Conservation (phyloP, 345 rosid species). For the Ceriops tagal region DNA sequence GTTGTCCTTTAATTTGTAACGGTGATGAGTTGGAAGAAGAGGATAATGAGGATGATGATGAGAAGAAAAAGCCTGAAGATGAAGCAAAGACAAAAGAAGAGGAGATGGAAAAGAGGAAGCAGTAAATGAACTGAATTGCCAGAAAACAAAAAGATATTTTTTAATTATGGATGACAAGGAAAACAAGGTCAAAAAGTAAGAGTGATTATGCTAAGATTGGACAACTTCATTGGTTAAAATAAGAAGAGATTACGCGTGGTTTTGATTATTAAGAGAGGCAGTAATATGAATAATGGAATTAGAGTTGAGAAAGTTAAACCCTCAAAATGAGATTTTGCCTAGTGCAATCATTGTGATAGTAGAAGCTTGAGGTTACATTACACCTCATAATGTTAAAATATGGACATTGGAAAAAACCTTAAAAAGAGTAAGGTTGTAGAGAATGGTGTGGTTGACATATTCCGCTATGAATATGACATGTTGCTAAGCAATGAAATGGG, state of each 20-base stretch:
- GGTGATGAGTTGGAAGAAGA: conserved; percentile 32
- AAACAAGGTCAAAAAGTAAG: background rate
- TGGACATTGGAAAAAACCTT: background rate
- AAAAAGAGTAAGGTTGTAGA: background rate
- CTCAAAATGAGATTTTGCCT: conserved; percentile 15
- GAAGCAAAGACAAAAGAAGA: background rate
- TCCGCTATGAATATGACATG: conserved; percentile 25
- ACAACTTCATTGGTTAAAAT: background rate
- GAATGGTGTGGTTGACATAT: conserved; percentile 12
- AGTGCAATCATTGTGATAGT: conserved; percentile 37
- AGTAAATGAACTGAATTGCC: background rate
- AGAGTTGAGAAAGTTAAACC: background rate
- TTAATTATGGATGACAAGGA: conserved; percentile 45
- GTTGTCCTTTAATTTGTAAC: conserved; percentile 22
- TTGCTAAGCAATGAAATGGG: conserved; percentile 8
- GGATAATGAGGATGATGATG: conserved; percentile 13
- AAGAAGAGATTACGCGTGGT: background rate
- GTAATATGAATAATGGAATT: background rate
- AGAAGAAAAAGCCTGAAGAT: conserved; percentile 17
- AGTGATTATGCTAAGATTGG: background rate
- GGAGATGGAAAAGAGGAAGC: conserved; percentile 5
- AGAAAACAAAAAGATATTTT: conserved; percentile 3
- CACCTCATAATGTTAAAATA: background rate
- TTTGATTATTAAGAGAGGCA: conserved; percentile 24
- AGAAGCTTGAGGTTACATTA: conserved; percentile 23